phyloP scores from a whole-genome alignment of 1,139 yeast species.

The Diutina catenulata region DNA sequence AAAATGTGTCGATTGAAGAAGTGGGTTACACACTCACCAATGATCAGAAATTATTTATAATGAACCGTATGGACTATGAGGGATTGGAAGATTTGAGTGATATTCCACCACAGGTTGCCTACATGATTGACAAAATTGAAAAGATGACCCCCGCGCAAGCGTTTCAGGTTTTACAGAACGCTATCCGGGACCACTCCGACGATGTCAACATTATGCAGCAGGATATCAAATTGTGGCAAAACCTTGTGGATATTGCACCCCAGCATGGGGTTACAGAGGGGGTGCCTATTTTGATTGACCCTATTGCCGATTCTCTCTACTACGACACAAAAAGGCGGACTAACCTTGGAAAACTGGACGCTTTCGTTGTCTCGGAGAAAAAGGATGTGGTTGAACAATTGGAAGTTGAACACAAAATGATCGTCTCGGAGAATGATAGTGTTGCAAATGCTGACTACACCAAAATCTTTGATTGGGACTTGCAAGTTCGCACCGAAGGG shows the following conservation, averaged over 20 bases:
- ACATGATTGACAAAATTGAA: conserved; percentile 20
- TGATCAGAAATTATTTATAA: neutral
- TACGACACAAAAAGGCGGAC: no score
- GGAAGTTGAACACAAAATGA: no score
- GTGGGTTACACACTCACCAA: neutral
- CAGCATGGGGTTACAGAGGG: neutral
- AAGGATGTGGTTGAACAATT: neutral
- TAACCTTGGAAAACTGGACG: no score
- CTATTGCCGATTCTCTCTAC: no score
- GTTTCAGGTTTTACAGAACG: conserved; percentile 21
- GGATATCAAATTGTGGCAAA: conserved; percentile 25
- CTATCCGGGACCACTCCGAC: conserved; percentile 27
- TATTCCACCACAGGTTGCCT: conserved; percentile 8
- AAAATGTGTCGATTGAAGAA: neutral
- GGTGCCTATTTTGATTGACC: neutral
- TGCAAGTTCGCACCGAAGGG: conserved; percentile 12
- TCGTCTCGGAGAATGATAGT: no score
- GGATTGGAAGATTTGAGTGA: neutral
- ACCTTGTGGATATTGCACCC: conserved; percentile 14
- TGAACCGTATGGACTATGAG: conserved; percentile 1
- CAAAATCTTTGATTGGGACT: conserved; percentile 8
- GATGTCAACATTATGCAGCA: conserved; percentile 30
- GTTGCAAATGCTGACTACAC: neutral
- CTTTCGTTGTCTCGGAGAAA: no score
- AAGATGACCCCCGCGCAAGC: conserved; percentile 16